Conservation (phyloP, 768 basidiomycete genomes). For the Tubosaeta brunneosetosa region DNA sequence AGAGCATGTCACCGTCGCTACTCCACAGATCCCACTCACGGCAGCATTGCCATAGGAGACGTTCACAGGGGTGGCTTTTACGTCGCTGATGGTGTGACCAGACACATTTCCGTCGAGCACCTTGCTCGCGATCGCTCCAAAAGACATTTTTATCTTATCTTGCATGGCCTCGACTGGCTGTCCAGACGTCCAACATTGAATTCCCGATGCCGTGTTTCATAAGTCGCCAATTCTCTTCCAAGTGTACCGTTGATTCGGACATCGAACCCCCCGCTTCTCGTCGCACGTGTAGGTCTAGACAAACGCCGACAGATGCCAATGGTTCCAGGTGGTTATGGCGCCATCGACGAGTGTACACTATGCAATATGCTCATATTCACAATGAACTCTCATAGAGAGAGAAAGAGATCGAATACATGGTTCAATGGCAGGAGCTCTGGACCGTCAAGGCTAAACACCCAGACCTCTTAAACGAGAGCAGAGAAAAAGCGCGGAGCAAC, state of each 20-base stretch:
- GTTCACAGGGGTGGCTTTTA: conserved; percentile 6
- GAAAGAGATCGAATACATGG: background rate
- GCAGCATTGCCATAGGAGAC: conserved; percentile 1
- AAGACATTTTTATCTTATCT: too few relatives aligned
- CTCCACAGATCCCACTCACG: background rate
- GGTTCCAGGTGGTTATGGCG: too few relatives aligned
- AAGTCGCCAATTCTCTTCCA: background rate
- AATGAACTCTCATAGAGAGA: background rate
- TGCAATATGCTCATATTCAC: too few relatives aligned
- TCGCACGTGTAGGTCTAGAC: background rate
- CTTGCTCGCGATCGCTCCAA: too few relatives aligned
- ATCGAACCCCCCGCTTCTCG: background rate
- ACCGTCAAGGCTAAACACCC: background rate
- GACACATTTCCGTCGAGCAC: conserved; percentile 3
- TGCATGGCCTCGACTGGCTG: too few relatives aligned
- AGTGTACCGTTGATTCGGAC: background rate
- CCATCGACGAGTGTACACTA: too few relatives aligned
- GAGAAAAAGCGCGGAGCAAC: background rate
- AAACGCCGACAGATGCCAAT: too few relatives aligned
- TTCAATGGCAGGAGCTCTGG: background rate
- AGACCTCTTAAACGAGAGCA: background rate
- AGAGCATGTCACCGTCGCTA: background rate
- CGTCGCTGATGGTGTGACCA: conserved; percentile 3
- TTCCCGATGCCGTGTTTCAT: background rate
- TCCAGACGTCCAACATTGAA: background rate